These are phyloP conservation scores for Alternaria incomplexa DNA, from an alignment of 2,329 filamentous ascomycete genomes.

Conservation along the genomic window DNA sequence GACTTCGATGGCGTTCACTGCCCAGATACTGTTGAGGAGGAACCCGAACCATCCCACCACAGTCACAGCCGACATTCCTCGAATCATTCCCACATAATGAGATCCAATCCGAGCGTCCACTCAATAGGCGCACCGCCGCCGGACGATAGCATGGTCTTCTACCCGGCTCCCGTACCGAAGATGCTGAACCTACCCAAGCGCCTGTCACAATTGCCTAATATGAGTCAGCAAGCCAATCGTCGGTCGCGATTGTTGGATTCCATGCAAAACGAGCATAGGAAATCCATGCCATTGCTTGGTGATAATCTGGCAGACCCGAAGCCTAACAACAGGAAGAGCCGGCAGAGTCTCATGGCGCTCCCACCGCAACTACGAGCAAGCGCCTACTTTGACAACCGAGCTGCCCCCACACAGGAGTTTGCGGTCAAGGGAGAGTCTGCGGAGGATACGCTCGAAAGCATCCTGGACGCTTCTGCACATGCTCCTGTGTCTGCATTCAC, in stretches of 20 bases:
- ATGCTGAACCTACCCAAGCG: constrained; percentile 93
- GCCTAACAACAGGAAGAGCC: constrained; percentile 37
- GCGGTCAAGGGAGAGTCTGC: constrained; percentile 77
- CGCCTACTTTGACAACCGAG: constrained; percentile 77
- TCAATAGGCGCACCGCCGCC: constrained; percentile 57
- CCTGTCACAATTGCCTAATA: constrained; percentile 74
- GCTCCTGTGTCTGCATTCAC: constrained; percentile 92
- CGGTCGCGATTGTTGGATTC: constrained; percentile 74
- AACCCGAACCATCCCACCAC: constrained; percentile 30
- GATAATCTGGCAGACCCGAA: constrained; percentile 5
- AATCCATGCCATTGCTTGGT: constrained; percentile 51
- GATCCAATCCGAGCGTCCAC: constrained; percentile 25
- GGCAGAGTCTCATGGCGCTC: constrained; percentile 60
- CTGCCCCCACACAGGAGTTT: constrained; percentile 62
- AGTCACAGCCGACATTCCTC: constrained; percentile 34
- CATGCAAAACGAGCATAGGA: constrained; percentile 62
- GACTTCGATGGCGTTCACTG: constrained; percentile 86
- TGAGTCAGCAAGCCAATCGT: constrained; percentile 69
- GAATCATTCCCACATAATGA: constrained; percentile 54
- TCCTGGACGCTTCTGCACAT: constrained; percentile 84
- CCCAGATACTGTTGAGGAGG: constrained; percentile 55
- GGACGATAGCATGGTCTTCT: constrained; percentile 86
- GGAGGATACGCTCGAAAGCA: constrained; percentile 85
- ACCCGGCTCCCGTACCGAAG: constrained; percentile 90
- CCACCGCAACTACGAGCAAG: constrained; percentile 90